These are phyloP conservation scores for Abelmoschus esculentus DNA, from an alignment of 345 rosid species.

Conservation along the genomic window DNA sequence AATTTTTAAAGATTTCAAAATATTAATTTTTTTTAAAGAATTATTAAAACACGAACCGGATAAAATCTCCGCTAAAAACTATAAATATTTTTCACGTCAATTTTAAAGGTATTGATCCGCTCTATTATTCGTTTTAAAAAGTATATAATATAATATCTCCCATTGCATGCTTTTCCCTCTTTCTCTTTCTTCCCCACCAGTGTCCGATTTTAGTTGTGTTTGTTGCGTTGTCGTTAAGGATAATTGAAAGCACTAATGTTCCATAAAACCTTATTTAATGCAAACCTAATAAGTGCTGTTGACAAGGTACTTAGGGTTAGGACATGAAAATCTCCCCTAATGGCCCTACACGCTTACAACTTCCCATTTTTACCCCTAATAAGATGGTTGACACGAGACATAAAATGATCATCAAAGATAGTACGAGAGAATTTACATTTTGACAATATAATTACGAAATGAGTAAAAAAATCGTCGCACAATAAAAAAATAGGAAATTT, in stretches of 20 bases:
- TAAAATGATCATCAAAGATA: not conserved
- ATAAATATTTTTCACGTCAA: too few relatives aligned
- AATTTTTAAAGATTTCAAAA: too few relatives aligned
- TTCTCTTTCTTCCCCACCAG: constrained; percentile 46
- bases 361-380: not conserved
- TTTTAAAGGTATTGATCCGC: too few relatives aligned
- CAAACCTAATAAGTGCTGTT: not conserved
- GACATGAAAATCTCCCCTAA: not conserved
- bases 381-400: not conserved
- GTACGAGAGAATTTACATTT: too few relatives aligned
- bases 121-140: too few relatives aligned
- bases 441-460: too few relatives aligned
- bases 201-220: constrained; percentile 31
- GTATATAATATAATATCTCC: not conserved
- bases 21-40: too few relatives aligned
- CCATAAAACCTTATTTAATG: constrained; percentile 5
- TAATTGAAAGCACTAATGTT: constrained; percentile 12
- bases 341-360: not conserved
- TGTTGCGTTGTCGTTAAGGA: constrained; percentile 22
- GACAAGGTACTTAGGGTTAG: not conserved
- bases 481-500: too few relatives aligned
- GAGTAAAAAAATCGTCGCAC: too few relatives aligned
- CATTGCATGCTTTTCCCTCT: not conserved
- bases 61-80: too few relatives aligned
- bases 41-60: too few relatives aligned